Evolutionary conservation across 345 rosid species (phyloP).

Genomic region (Rhodamnia rubescens): DNA sequence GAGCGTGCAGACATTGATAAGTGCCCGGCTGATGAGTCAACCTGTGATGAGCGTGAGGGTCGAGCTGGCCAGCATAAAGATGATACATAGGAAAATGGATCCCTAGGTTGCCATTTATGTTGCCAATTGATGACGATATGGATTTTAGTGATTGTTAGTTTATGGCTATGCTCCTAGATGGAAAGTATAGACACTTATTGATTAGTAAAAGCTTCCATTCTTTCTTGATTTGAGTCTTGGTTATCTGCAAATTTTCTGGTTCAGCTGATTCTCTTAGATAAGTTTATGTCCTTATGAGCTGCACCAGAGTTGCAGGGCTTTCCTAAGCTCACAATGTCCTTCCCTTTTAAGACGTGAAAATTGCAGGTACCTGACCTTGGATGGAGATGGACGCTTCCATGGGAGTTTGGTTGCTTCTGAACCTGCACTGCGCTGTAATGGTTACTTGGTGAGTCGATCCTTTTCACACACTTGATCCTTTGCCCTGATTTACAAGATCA

Average conservation of each 20-base stretch:
- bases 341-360: slow-evolving; percentile 11
- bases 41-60: slow-evolving; percentile 4
- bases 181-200: background rate
- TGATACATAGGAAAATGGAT: slow-evolving; percentile 12
- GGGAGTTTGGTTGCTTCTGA: background rate
- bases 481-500: background rate
- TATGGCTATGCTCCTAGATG: slow-evolving; percentile 6
- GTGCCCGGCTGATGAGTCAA: slow-evolving; percentile 35
- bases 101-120: slow-evolving; percentile 8
- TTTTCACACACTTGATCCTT: background rate
- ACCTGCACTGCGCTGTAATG: background rate
- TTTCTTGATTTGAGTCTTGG: background rate
- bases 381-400: background rate
- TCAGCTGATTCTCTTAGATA: background rate
- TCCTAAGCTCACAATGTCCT: background rate
- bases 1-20: slow-evolving; percentile 29
- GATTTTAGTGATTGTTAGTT: slow-evolving; percentile 6
- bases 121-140: background rate
- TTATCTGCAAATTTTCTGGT: background rate
- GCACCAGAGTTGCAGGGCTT: background rate
- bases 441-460: background rate
- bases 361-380: slow-evolving; percentile 21
- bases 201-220: background rate
- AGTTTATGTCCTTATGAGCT: background rate
- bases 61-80: slow-evolving; percentile 12